These are phyloP conservation scores for Hypoxylon perforatum DNA, from an alignment of 495 filamentous ascomycete species.

Conservation along the genomic window DNA sequence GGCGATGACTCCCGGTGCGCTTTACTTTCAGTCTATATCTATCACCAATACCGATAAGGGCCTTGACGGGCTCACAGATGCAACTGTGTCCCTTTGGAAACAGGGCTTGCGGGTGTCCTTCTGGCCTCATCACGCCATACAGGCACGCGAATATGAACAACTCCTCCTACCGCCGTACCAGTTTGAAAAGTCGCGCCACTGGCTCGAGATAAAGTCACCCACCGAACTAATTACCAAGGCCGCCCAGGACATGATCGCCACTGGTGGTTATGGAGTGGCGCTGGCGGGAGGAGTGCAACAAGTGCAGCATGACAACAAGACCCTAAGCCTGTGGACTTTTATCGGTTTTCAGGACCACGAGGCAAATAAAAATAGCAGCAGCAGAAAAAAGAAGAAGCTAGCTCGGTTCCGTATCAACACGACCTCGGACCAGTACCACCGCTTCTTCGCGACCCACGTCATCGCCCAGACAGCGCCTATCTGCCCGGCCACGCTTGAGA, in stretches of 20 bases:
- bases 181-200: slow-evolving; percentile 51
- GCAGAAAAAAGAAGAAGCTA: slow-evolving; percentile 11
- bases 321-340: slow-evolving; percentile 49
- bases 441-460: slow-evolving; percentile 53
- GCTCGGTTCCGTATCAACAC: slow-evolving; percentile 62
- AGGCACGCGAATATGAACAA: slow-evolving; percentile 46
- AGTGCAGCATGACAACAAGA: slow-evolving; percentile 13
- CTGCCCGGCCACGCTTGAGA: slow-evolving; percentile 57
- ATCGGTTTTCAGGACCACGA: slow-evolving; percentile 51
- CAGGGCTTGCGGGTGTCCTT: slow-evolving; percentile 52
- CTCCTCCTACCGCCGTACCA: slow-evolving; percentile 57
- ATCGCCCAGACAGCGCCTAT: slow-evolving; percentile 58
- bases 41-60: slow-evolving; percentile 49
- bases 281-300: background rate
- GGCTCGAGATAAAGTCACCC: slow-evolving; percentile 45
- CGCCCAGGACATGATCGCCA: slow-evolving; percentile 9
- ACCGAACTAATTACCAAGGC: slow-evolving; percentile 48
- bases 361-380: background rate
- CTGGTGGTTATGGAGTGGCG: slow-evolving; percentile 29
- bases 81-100: slow-evolving; percentile 61
- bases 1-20: slow-evolving; percentile 11
- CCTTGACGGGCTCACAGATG: slow-evolving; percentile 49
- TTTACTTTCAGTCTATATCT: slow-evolving; percentile 56
- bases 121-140: slow-evolving; percentile 59
- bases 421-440: slow-evolving; percentile 44